These are phyloP conservation scores for Castanospermum australe DNA, from an alignment of 306 rosid species.

Conservation along the genomic window DNA sequence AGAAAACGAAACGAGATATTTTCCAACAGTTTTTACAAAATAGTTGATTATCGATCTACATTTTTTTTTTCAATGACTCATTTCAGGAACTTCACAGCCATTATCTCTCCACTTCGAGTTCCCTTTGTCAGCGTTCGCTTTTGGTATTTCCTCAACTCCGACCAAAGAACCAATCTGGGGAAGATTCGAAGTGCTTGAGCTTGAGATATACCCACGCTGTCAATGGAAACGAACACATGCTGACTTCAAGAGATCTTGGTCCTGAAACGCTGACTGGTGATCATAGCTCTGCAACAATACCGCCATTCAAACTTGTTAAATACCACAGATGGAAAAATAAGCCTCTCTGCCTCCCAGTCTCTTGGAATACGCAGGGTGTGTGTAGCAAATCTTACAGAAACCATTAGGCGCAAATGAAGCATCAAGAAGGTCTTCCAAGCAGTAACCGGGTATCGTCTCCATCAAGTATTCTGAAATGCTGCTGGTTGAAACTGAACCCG, in stretches of 20 bases:
- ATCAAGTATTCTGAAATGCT: slow-evolving; percentile 76
- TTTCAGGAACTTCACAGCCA: slow-evolving; percentile 20
- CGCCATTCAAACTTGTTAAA: background rate
- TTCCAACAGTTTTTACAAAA: background rate
- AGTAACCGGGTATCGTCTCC: slow-evolving; percentile 74
- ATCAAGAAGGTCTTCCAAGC: slow-evolving; percentile 76
- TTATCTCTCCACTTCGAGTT: slow-evolving; percentile 26
- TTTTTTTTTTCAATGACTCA: slow-evolving; percentile 24
- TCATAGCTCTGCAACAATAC: too few species aligned
- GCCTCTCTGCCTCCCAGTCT: background rate
- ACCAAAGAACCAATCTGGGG: slow-evolving; percentile 1
- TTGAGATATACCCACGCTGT: slow-evolving; percentile 31
- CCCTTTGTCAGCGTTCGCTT: background rate
- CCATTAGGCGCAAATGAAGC: slow-evolving; percentile 47
- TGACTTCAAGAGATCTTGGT: slow-evolving; percentile 25
- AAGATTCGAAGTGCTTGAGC: slow-evolving; percentile 1
- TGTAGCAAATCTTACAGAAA: slow-evolving; percentile 57
- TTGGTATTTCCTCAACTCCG: slow-evolving; percentile 14
- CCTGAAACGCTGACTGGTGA: too few species aligned
- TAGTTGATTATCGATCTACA: background rate
- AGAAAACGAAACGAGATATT: background rate
- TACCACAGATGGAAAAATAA: background rate
- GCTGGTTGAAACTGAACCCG: slow-evolving; percentile 56
- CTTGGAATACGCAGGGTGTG: background rate
- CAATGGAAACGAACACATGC: slow-evolving; percentile 13